Base-by-base conservation (phyloP, 2,329 filamentous ascomycete species). In the Aureobasidium zeae region DNA sequence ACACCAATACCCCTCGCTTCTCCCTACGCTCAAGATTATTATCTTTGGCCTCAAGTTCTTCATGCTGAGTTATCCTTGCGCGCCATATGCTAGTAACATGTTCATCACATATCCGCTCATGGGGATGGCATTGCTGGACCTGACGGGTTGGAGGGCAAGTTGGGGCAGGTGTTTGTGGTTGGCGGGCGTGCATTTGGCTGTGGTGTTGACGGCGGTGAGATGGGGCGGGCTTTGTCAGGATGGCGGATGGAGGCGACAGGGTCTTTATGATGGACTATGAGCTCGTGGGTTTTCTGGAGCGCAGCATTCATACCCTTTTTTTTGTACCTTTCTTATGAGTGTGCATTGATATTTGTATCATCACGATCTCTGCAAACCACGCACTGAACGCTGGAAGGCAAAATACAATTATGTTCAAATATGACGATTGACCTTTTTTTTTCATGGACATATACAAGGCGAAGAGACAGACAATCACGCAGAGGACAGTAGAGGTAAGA, bases 41-140 rank as follows among this genome's bases (percentile, higher is more conserved):
- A 53, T 88, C 1, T 88, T 94, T 53, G 58, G 81, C 5, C 51
- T 73, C 37, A 94, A 94, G 60, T 63, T 87, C 7, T 63, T 72
- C 10, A 76, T 77, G 0, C 63, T 91, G 8, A 70, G 74, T 2
- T 70, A 73, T 34, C 74, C 81, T 1, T 94, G 87, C 59, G 77
- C 77, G 58, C 86, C 86, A 0, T 79, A 79, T 46, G 77, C 78
- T 31, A 70, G 76, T n/a, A 79, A 73, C 32, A 67, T 76, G 5
- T 74, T 74, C 59, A 63, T 87, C 4, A 69, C 77, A 4, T 79
- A 81, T 51, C 77, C 82, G 3, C 65, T 94, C 2, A 64, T 93
- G 4, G 62, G 73, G 3, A 60, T 89, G 8, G 88, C 94, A 53
- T 58, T 81, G 5, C 52, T 73, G 36, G 94, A 94, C 60, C 63